Percentiles rank a stretch among this genome's conserved stretches.
Conservation (phyloP, 1,284 basidiomycete genomes). For the Puccinia hordei region DNA sequence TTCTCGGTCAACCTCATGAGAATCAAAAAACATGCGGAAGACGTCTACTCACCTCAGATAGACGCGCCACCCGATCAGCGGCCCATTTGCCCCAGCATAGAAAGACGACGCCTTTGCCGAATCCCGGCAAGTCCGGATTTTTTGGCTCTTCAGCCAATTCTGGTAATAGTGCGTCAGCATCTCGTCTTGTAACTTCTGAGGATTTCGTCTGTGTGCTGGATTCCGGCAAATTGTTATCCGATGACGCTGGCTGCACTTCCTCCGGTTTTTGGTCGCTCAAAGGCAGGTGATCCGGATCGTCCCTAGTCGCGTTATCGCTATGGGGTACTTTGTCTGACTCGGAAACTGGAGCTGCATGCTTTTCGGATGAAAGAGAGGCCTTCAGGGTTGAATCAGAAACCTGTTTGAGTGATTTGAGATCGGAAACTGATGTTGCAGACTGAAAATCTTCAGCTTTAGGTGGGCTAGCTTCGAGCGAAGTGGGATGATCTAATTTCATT, state of each 20-base stretch:
- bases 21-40: slow-evolving; percentile 51
- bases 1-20: neutral
- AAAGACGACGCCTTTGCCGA: slow-evolving; percentile 58
- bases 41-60: slow-evolving; percentile 54
- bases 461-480: neutral
- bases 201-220: neutral
- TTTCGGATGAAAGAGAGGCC: neutral
- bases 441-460: neutral
- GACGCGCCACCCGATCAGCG: slow-evolving; percentile 57
- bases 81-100: slow-evolving; percentile 59
- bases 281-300: neutral
- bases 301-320: neutral
- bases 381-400: neutral
- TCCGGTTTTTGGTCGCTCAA: neutral
- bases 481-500: slow-evolving; percentile 11
- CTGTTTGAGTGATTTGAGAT: neutral
- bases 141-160: neutral
- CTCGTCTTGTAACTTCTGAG: neutral
- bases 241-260: neutral
- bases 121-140: slow-evolving; percentile 4
- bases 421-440: neutral
- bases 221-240: slow-evolving; percentile 1
- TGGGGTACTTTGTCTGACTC: neutral
- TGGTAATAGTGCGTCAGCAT: neutral
- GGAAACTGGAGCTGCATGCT: neutral